Base-by-base conservation (phyloP, 1,284 basidiomycete species). In the Cryptococcus sp. region DNA sequence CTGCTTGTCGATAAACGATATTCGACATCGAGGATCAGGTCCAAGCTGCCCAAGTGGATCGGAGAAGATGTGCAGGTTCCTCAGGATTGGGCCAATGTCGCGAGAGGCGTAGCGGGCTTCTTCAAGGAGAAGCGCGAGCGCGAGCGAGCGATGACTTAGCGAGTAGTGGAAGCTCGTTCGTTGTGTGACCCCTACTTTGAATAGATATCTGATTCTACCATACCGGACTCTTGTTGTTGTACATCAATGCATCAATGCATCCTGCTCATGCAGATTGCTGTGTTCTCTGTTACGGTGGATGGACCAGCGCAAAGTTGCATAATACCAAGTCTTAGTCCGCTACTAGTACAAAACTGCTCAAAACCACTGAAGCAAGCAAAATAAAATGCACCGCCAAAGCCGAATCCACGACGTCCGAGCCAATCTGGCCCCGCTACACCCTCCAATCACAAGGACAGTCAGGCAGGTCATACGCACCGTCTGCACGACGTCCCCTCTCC, bases 41-140 rank as follows among this genome's bases (percentile, higher is more conserved):
- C 76, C 59, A 95, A 94, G 77, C 80, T 96, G 22, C 93, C 93
- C 0, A 84, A 82, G 58, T 96, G 93, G 95, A 94, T 98, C 60
- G 87, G 86, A 3, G 80, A 84, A 54, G 84, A 84, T 40, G 78
- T 91, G 19, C 74, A 81, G 35, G 80, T 87, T 1, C 81, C 87
- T 17, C 83, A 88, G 15, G 83, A 82, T 10, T 97, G 93, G 78
- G 89, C 89, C 6, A 84, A 85, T 57, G 85, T 85, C 2, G 84
- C 93, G 62, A 87, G 85, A 67, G 83, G 85, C 54, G 76, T 93
- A 35, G 85, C 85, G 4, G 78, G 79, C 17, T 93, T 93, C 76
- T 91, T 86, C 75, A 80, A 70, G 81, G 66, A 81, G 40, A 79
- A 79, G 60, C 65, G 71, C 42, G 62, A 46, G 67, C 40, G 35